Conservation (phyloP, 2,329 filamentous ascomycete species). For the Capronia epimyces region DNA sequence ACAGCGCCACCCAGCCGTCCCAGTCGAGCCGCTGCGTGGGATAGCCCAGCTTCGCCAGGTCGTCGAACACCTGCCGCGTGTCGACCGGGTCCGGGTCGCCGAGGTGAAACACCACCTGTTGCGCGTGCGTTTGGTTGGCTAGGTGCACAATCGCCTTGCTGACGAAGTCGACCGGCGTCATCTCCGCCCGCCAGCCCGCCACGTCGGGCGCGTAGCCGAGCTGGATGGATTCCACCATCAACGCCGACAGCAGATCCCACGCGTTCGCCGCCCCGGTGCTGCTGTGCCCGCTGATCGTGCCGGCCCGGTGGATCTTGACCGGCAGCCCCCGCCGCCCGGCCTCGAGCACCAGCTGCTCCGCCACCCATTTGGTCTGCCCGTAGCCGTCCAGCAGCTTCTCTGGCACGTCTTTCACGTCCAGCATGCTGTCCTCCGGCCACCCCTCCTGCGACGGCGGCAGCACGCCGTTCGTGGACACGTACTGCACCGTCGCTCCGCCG, state of each 20-base stretch:
- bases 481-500: conserved; percentile 66
- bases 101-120: conserved; percentile 66
- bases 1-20: conserved; percentile 68
- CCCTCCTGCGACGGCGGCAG: conserved; percentile 64
- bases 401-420: conserved; percentile 63
- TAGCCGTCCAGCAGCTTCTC: conserved; percentile 67
- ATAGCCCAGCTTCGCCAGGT: conserved; percentile 63
- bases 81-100: conserved; percentile 66
- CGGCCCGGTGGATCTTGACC: conserved; percentile 65
- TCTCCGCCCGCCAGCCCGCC: conserved; percentile 70
- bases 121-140: conserved; percentile 56
- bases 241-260: conserved; percentile 69
- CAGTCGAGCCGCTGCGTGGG: conserved; percentile 61
- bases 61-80: conserved; percentile 60
- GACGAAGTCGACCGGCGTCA: conserved; percentile 80
- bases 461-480: conserved; percentile 75
- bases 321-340: conserved; percentile 64
- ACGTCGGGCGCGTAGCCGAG: conserved; percentile 66
- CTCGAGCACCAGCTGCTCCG: conserved; percentile 67
- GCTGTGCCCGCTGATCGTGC: conserved; percentile 75
- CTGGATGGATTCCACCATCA: conserved; percentile 71
- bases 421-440: conserved; percentile 65
- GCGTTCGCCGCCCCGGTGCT: conserved; percentile 68
- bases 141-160: conserved; percentile 68
- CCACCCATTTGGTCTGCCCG: conserved; percentile 76